Evolutionary conservation across 2,329 filamentous ascomycete species (phyloP), one percentile per base, ranked within the genome.

Genomic region (Verticillium tricorpus): DNA sequence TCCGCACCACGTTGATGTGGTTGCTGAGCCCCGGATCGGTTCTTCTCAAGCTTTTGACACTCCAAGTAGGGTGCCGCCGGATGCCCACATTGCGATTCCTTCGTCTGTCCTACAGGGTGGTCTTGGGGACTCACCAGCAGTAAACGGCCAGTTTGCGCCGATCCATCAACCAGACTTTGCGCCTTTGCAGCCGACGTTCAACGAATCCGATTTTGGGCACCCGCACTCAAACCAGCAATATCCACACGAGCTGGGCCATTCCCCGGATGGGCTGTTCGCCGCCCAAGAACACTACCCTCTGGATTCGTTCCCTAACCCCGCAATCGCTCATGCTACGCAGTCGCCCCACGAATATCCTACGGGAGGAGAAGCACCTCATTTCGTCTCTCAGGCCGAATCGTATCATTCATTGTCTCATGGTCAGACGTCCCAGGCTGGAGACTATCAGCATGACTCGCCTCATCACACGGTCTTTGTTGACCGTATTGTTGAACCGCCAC

Each of bases 1-100:
- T n/a, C 60, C 64, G 8, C 63, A 55, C 31, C 63, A 66, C 5
- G 60, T 66, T 1, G 63, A 65, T 12, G 63, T 66, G 5, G 55
- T 57, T 14, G 64, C 60, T 28, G 63, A 66, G 54, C 50, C 64
- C 5, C 59, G 63, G n/a, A 57, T 59, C 17, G 37, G 57, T 17
- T 11, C n/a, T 9, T 22, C 32, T 22, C 17, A 17, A 35, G 19
- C 50, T 34, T 45, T 52, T 19, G 58, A 54, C 6, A 59, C 58
- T 5, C 58, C 45, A 28, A 59, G 58, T 19, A 59, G 55, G 58
- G 17, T 32, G 15, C 54, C 54, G 17, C 8, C 28, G 34, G 31
- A 34, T 11, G 54, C 54, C 6, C 25, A 56, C 28, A 17, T 17
- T 25, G 25, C 54, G 14, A n/a, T 56, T n/a, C 12, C 54, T 3